Evolutionary conservation across 768 basidiomycete genomes (phyloP).

Genomic region (Suillus variegatus): DNA sequence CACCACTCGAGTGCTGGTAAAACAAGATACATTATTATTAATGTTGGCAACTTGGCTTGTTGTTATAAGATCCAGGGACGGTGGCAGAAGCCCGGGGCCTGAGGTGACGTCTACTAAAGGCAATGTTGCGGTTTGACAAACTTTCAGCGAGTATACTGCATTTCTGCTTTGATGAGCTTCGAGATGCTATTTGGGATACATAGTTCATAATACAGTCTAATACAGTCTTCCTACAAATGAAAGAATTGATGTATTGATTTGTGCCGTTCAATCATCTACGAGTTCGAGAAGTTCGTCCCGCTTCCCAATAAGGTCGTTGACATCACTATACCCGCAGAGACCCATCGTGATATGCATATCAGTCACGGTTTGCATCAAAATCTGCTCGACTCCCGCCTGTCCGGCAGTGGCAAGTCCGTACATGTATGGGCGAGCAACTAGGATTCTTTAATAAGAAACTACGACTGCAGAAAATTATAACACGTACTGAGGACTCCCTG

Average conservation of each 20-base stretch:
- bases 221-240: background rate
- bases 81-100: no score
- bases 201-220: background rate
- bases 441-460: background rate
- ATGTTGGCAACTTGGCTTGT: no score
- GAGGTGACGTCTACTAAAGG: no score
- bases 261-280: background rate
- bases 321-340: slow-evolving; percentile 54
- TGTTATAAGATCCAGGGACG: no score
- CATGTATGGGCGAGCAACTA: slow-evolving; percentile 75
- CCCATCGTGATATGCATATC: slow-evolving; percentile 70
- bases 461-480: background rate
- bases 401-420: slow-evolving; percentile 74
- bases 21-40: no score
- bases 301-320: slow-evolving; percentile 66
- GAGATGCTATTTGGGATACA: background rate
- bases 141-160: background rate
- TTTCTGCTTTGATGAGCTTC: background rate
- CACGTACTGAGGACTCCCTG: slow-evolving; percentile 73
- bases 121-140: background rate
- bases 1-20: no score
- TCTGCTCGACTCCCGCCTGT: slow-evolving; percentile 73
- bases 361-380: slow-evolving; percentile 64
- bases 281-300: slow-evolving; percentile 29
- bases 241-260: background rate